Evolutionary conservation across 495 filamentous ascomycete genomes (phyloP), one percentile per base, ranked within the genome.

Genomic region (Xylaria venustula): DNA sequence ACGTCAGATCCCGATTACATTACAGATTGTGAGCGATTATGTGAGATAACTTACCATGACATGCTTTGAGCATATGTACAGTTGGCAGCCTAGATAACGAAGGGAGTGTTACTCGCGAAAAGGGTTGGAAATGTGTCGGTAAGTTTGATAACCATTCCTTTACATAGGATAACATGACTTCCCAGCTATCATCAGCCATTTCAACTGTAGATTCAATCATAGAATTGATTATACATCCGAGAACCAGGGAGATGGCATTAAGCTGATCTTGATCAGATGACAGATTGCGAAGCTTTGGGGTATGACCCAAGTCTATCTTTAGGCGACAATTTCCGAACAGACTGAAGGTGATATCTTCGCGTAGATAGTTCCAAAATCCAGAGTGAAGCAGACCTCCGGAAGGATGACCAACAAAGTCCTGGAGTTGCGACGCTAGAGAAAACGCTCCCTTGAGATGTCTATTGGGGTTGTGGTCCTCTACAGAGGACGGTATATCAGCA

Each of bases 361-460:
- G 64, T 2, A 77, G 66, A n/a, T 75, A 73, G 44, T 76, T 76
- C 75, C 72, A 77, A 30, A 74, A 72, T 1, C 72, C 72, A 17
- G 74, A 69, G 46, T 62, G 64, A 26, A 69, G 41, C 5, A 77
- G 63, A 8, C 64, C 68, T 49, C 64, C 44, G 1, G 36, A 34
- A 46, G 61, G 64, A 0, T 51, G 37, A 9, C 20, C 47, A 9
- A 61, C 26, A 26, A 58, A 53, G 7, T 41, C 34, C 1, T 22
- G 36, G 19, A 45, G 42, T 36, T 57, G 58, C 9, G 62, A 67
- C 19, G 64, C 64, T n/a, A 66, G 37, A 20, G 64, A 66, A 28
- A 65, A 66, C 5, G 64, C 64, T 11, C 64, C 64, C 28, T 60
- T 56, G 5, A 66, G 28, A 22, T 66, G 64, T 22, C 62, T 49